phyloP scores from a whole-genome alignment of 257 asterid species.

The Gardenia jasminoides region DNA sequence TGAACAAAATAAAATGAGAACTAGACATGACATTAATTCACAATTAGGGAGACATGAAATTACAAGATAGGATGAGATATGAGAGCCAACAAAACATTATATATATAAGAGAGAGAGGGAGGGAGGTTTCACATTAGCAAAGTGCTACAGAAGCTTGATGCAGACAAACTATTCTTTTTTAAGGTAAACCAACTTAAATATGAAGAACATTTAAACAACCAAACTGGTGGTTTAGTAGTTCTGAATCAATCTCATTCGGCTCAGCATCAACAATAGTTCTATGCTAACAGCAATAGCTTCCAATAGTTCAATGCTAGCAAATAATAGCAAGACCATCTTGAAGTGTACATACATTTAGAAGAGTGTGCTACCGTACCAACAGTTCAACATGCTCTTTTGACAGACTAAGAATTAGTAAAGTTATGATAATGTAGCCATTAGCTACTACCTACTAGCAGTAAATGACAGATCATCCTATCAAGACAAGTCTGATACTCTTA shows the following conservation, averaged over 20 bases:
- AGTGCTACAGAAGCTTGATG: background rate
- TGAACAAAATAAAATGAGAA: background rate
- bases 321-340: background rate
- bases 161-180: background rate
- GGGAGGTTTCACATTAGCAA: background rate
- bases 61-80: background rate
- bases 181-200: background rate
- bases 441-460: background rate
- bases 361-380: too few species aligned
- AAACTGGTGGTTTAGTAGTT: background rate
- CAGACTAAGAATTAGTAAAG: background rate
- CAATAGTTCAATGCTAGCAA: too few species aligned
- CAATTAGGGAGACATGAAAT: background rate
- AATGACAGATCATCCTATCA: background rate
- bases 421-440: background rate
- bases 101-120: background rate
- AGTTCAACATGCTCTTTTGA: background rate
- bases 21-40: background rate
- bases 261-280: background rate
- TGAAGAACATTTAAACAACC: background rate
- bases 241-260: background rate
- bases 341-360: too few species aligned
- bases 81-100: background rate
- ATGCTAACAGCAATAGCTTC: background rate
- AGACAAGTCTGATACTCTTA: background rate